phyloP scores from a whole-genome alignment of 345 rosid species.

The Isatis tinctoria region DNA sequence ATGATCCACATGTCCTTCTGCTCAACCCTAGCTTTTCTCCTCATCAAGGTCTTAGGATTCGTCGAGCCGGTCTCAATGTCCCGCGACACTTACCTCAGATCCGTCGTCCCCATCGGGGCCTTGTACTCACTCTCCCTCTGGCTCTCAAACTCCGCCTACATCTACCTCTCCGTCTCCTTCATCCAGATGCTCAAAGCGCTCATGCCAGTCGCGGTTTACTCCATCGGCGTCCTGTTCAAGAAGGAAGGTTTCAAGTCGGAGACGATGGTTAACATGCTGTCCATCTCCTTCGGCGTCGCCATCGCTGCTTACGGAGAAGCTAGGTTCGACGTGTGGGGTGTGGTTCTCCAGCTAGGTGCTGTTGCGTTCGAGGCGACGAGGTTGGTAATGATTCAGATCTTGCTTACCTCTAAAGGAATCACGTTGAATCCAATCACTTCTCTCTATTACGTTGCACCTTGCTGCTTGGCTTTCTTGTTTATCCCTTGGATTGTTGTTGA shows the following conservation, averaged over 20 bases:
- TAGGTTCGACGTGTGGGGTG: conserved; percentile 59
- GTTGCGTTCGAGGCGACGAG: conserved; percentile 63
- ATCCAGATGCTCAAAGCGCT: conserved; percentile 95
- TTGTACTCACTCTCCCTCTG: conserved; percentile 82
- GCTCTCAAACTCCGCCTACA: conserved; percentile 94
- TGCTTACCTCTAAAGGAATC: conserved; percentile 53
- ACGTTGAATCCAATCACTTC: conserved; percentile 58
- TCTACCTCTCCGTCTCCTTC: conserved; percentile 88
- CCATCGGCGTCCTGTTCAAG: conserved; percentile 49
- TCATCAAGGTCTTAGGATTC: conserved; percentile 79
- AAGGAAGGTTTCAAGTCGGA: conserved; percentile 45
- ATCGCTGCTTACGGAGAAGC: conserved; percentile 67
- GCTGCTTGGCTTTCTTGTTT: conserved; percentile 51
- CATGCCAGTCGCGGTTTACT: conserved; percentile 96
- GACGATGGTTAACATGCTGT: conserved; percentile 57
- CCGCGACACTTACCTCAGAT: conserved; percentile 65
- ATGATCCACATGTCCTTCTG: conserved; percentile 99
- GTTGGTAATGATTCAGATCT: conserved; percentile 60
- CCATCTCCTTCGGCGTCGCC: conserved; percentile 61
- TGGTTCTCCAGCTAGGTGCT: conserved; percentile 53
- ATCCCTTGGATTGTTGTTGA: conserved; percentile 60
- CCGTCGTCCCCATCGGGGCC: conserved; percentile 92
- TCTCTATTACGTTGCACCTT: conserved; percentile 62
- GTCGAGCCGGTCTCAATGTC: conserved; percentile 96
- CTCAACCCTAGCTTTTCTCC: conserved; percentile 72